Conservation (phyloP, 192 early-diverging fungal species). For the Backusella westeae region DNA sequence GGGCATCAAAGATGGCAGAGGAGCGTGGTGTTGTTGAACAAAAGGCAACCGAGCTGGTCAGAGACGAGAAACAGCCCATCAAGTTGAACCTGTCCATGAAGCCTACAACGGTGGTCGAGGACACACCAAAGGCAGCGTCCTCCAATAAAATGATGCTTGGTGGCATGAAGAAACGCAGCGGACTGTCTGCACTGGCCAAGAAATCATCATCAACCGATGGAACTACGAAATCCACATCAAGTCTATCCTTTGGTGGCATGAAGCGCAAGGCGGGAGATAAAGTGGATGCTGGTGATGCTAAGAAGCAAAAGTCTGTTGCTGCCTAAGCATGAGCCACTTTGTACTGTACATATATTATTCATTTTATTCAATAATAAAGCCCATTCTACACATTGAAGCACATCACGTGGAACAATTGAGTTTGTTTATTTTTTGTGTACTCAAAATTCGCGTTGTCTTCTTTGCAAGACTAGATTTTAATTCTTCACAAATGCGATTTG, state of each 20-base stretch:
- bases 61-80: conserved; percentile 65
- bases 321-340: background rate
- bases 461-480: background rate
- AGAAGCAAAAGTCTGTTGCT: background rate
- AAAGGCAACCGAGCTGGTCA: conserved; percentile 56
- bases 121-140: conserved; percentile 22
- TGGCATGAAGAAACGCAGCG: conserved; percentile 28
- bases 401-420: background rate
- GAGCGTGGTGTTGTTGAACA: conserved; percentile 24
- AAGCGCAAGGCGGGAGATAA: background rate
- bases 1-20: conserved; percentile 56
- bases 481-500: background rate
- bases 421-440: too few relatives aligned
- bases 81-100: conserved; percentile 67
- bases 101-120: conserved; percentile 16
- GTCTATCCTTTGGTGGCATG: background rate
- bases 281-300: background rate
- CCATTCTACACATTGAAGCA: background rate
- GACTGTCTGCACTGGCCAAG: conserved; percentile 27
- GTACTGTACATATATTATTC: background rate
- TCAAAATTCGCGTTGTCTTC: background rate
- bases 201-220: background rate
- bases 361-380: background rate
- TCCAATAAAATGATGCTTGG: conserved; percentile 28
- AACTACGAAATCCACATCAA: background rate